Evolutionary conservation across 2,329 filamentous ascomycete species (phyloP), one percentile per base, ranked within the genome.

Genomic region (Fusarium abutilonis): DNA sequence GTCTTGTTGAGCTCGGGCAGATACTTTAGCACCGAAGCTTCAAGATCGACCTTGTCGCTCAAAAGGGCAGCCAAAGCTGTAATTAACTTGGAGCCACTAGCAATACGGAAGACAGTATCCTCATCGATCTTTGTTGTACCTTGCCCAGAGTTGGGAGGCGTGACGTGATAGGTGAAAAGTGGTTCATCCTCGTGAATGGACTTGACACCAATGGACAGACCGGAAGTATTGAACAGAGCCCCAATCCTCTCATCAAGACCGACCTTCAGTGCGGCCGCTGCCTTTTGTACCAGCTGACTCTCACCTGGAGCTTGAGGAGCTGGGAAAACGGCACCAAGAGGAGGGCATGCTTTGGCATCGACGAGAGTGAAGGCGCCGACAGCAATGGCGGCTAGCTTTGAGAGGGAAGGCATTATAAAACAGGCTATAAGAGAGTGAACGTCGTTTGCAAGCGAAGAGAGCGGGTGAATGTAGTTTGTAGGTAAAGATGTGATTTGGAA

Each of bases 1-100:
- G 65, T 63, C 6, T 70, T 59, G 35, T 53, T 69, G 38, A 77
- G 64, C 43, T 77, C 73, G 0, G 81, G 79, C 6, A 83, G 68
- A 48, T 81, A 80, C 32, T 80, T 75, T 1, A 79, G 75, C 6
- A 85, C 72, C 1, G 78, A 78, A 41, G 77, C 77, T 3, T 81
- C 74, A 70, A 76, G 45, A 13, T 74, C 67, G 11, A 78, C 68
- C 3, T 70, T 64, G 1, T 56, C 58, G 13, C 64, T 68, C 47
- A 73, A 67, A 4, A 77, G 64, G 1, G 71, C 64, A 1, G 73
- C 70, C 10, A 80, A 63, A 1, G 67, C 69, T 0, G 75, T 70
- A 6, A 77, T 60, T 3, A 77, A 46, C 55, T 77, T 78, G 0
- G 75, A 73, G 1, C 74, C 66, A 50, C 74, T 77, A 0, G 73